Conservation (phyloP, 257 asterid genomes). For the Voacanga thouarsii region DNA sequence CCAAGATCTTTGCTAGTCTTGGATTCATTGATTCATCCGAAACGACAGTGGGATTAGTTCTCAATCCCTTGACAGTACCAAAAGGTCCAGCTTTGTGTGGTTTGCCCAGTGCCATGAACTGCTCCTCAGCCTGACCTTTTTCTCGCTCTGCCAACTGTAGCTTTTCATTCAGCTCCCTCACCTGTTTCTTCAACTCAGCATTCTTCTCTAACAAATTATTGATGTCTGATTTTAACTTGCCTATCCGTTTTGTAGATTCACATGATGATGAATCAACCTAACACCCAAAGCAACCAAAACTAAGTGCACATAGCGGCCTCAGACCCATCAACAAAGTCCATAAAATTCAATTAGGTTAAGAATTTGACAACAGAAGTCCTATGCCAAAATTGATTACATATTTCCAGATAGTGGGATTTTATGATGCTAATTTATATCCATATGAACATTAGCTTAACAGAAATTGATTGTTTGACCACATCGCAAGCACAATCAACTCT, state of each 20-base stretch:
- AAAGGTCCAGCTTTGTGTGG: constrained; percentile 71
- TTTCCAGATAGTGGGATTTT: too few relatives aligned
- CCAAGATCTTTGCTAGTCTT: constrained; percentile 58
- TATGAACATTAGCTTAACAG: too few relatives aligned
- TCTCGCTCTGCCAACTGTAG: too few relatives aligned
- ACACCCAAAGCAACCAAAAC: constrained; percentile 18
- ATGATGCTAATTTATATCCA: too few relatives aligned
- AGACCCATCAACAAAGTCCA: too few relatives aligned
- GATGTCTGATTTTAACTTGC: constrained; percentile 48
- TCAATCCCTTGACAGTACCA: constrained; percentile 66
- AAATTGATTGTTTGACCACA: too few relatives aligned
- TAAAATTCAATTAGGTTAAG: too few relatives aligned
- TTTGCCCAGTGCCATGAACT: too few relatives aligned
- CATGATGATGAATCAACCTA: constrained; percentile 55
- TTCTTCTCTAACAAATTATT: constrained; percentile 47
- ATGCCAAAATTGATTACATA: too few relatives aligned
- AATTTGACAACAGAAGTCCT: too few relatives aligned
- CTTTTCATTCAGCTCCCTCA: constrained; percentile 58
- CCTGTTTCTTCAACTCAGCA: constrained; percentile 53
- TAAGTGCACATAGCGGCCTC: background rate
- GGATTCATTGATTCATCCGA: constrained; percentile 75
- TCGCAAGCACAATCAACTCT: background rate
- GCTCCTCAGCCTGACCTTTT: too few relatives aligned
- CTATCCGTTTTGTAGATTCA: constrained; percentile 44
- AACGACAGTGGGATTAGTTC: constrained; percentile 59